Evolutionary conservation across 2,329 filamentous ascomycete genomes (phyloP), one percentile per base, ranked within the genome.

Genomic region (Ascochyta pisi): DNA sequence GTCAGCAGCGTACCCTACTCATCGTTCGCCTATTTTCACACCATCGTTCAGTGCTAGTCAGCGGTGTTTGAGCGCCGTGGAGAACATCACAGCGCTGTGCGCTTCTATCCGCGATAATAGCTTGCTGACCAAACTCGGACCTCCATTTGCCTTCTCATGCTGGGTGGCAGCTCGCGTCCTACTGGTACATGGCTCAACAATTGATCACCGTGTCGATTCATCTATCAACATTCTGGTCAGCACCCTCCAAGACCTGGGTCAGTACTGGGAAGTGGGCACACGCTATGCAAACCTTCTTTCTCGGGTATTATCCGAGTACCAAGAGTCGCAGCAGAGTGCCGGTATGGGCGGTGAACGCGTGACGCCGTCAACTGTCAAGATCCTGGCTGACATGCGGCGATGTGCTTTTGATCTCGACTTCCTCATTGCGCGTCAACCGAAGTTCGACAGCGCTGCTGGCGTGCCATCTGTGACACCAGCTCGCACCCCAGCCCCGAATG

Each of bases 401-500:
- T 96, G 90, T 45, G 93, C 92, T 0, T 96, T 93, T 68, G 93
- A 96, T 70, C 83, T 96, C 4, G 93, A 96, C 69, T 91, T 96
- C 63, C 80, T 96, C 29, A 96, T 96, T 58, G 92, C 90, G 4
- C 84, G 90, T 8, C 92, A 96, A 74, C 91, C 91, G 1, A 74
- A 70, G 50, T 63, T 66, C 35, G 64, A 64, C 40, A 61, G 61
- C 37, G 61, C 65, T 33, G 61, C 67, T 16, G 81, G 76, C 80
- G 22, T 66, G 19, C 54, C 64, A 6, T 65, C 67, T 12, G 54
- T 74, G 15, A 88, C 87, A 0, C 86, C 87, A 1, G 83, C 84
- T 1, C 84, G 86, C 60, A 89, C 88, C 27, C 90, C 91, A 0
- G 89, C 87, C 9, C 85, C 89, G 1, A 91, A 95, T 64, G 92